Evolutionary conservation across 345 rosid genomes (phyloP), one percentile per base, ranked within the genome.

Genomic region (Eutrema yunnanense): DNA sequence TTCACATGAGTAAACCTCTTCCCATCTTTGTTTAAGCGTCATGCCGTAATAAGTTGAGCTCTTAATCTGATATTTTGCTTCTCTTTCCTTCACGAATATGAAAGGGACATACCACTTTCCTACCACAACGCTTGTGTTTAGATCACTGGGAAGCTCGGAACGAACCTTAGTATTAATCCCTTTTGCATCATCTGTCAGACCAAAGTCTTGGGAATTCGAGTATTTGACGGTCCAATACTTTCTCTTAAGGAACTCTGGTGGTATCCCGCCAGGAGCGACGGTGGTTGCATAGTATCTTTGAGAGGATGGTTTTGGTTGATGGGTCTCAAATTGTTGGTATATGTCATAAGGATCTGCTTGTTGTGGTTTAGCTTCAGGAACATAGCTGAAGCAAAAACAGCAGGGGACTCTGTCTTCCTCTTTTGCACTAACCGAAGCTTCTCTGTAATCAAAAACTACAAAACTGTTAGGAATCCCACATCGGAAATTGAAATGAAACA

Each of bases 51-150:
- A 79, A 67, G 65, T 74, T 22, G 93, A 80, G 9, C 2, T 75
- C 58, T 54, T 76, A 14, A 84, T 62, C 38, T 87, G 92, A 8
- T 84, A 53, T 34, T 72, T 73, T 19, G 68, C 47, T 2, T 37
- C 44, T 54, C 48, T 66, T 9, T 90, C 96, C 33, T 61, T 86
- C 6, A 88, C 63, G 14, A 85, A 86, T 74, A 90, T 62, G 75
- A 86, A 90, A 13, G 92, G 96, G 6, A 83, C 86, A 43, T 85
- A 90, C 96, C 92, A 90, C 64, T 71, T 82, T 4, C 91, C 96
- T 7, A 88, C 84, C 3, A 65, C 61, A 16, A 71, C 54, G 34
- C 56, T 12, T 47, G 86, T 78, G 6, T 60, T 61, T 3, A 52
- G 33, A 43, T 12, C 37, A 33, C 52, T 67, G 1, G 92, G 92